Evolutionary conservation across 1,139 yeast genomes (phyloP).

Genomic region (Yarrowia galli): DNA sequence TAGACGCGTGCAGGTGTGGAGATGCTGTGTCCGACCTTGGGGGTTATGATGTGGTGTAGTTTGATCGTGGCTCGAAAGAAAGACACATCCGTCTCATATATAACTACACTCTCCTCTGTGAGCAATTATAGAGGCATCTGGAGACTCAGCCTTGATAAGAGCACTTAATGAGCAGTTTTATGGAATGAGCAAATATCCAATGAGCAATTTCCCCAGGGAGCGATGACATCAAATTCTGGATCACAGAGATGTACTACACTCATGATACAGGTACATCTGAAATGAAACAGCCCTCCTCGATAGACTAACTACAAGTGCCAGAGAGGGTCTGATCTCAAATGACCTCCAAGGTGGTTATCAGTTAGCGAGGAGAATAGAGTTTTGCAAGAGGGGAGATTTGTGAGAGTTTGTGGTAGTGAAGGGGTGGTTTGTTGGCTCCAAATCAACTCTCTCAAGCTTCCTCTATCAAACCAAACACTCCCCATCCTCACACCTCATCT

Average conservation of each 20-base stretch:
- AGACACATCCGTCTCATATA: not conserved
- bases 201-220: too few species aligned
- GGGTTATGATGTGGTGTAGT: slow-evolving; percentile 17
- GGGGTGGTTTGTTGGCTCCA: not conserved
- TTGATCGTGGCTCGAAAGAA: not conserved
- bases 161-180: slow-evolving; percentile 20
- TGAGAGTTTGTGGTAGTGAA: not conserved
- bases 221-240: too few species aligned
- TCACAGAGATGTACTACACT: too few species aligned
- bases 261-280: too few species aligned
- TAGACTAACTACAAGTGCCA: not conserved
- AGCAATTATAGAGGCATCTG: slow-evolving; percentile 8
- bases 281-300: too few species aligned
- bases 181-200: not conserved
- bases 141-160: not conserved
- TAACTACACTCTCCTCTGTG: not conserved
- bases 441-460: not conserved
- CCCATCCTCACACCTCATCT: not conserved
- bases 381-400: not conserved
- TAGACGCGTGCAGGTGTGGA: too few species aligned
- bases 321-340: not conserved
- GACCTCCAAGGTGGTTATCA: slow-evolving; percentile 7
- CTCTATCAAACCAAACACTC: not conserved
- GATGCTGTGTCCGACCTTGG: slow-evolving; percentile 9
- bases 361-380: not conserved